A percentile compares a stretch with the other conserved stretches of the same genome.
Conservation (phyloP, 768 basidiomycete species). For the Auricularia heimuer region DNA sequence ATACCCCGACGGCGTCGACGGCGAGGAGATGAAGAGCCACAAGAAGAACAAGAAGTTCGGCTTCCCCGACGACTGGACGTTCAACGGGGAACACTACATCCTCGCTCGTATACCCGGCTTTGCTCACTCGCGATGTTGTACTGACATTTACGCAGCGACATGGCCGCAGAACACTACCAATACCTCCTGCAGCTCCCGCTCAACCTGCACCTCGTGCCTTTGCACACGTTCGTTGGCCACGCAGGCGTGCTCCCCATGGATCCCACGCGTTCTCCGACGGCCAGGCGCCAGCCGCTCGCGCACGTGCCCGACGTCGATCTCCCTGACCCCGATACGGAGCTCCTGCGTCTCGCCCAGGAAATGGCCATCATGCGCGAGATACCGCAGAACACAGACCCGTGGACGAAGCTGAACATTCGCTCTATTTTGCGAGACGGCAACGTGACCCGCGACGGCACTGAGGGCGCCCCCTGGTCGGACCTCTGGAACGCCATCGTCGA, state of each 20-base stretch:
- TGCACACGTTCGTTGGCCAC: conserved; percentile 72
- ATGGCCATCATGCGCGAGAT: conserved; percentile 52
- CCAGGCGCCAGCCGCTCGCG: conserved; percentile 62
- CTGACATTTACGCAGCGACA: conserved; percentile 25
- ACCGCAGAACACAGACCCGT: conserved; percentile 70
- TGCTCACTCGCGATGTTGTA: conserved; percentile 4
- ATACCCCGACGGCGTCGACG: conserved; percentile 14
- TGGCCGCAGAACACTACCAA: conserved; percentile 51
- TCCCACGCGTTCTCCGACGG: conserved; percentile 39
- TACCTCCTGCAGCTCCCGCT: conserved; percentile 73
- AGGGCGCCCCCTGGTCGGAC: conserved; percentile 66
- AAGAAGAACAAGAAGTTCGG: conserved; percentile 28
- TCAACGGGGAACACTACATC: conserved; percentile 68
- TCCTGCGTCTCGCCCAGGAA: conserved; percentile 55
- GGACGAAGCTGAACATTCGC: conserved; percentile 68
- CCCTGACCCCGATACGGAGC: conserved; percentile 12
- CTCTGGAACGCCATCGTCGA: conserved; percentile 63
- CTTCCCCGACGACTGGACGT: conserved; percentile 60
- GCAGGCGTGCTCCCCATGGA: conserved; percentile 73
- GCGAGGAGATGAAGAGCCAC: conserved; percentile 11
- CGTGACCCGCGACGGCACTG: conserved; percentile 28
- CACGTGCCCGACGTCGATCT: conserved; percentile 35
- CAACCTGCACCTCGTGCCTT: conserved; percentile 59
- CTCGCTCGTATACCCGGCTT: conserved; percentile 42
- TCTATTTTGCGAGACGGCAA: conserved; percentile 35